Evolutionary conservation across 1,284 basidiomycete genomes (phyloP), one percentile per base, ranked within the genome.

Genomic region (Cystobasidium sp.): DNA sequence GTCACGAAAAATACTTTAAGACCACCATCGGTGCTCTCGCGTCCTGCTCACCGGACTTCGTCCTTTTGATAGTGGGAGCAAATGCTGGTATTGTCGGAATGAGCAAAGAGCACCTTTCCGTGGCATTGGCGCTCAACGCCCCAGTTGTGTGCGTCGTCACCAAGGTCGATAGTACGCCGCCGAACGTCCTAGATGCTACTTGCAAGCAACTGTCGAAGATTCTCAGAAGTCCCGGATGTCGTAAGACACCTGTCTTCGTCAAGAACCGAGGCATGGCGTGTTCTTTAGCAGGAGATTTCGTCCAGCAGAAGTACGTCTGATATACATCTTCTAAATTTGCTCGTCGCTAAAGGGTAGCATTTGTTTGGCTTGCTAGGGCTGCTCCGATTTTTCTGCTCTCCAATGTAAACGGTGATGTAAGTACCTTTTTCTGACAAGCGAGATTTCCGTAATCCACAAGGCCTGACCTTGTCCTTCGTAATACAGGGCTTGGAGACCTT

Each of bases 21-120:
- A 98, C 96, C 0, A 99, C 96, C 6, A 84, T 99, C 58, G 97
- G 96, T 79, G 96, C 96, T 0, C 84, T 98, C 75, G 97, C 95
- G 0, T 96, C 94, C 8, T 93, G 93, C 44, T 89, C 93, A 0
- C 94, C 96, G 0, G 97, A 97, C 72, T 97, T 94, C 82, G 94
- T 97, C 18, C 89, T 98, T 78, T 86, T 99, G 66, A 96, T 97
- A 85, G 92, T 99, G 12, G 97, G 95, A 41, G 95, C 90, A 0
- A 99, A 99, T 81, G 96, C 97, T 1, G 87, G 87, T 0, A 82
- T 99, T 63, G 97, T 98, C 75, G 97, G 97, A 59, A 76, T 75
- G 75, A 68, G 53, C 52, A 77, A 78, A 75, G 94, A 96, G 82
- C 96, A 98, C 83, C 85, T 98, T 14, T 94, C 96, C 0, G 95